phyloP scores from a whole-genome alignment of 1,284 basidiomycete species.

The Austroboletus novae-zelandiae region DNA sequence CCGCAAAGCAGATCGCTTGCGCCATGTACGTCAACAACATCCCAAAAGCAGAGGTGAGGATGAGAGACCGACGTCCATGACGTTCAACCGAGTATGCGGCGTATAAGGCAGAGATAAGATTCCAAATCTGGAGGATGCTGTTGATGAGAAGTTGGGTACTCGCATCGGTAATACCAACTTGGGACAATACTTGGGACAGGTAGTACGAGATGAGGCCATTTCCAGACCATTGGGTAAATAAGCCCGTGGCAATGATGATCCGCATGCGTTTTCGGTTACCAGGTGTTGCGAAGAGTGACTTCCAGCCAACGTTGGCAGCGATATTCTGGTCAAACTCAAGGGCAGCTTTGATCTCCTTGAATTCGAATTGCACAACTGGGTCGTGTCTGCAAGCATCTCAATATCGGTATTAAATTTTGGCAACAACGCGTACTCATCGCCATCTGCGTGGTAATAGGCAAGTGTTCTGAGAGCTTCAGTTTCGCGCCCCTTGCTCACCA shows the following conservation, averaged over 20 bases:
- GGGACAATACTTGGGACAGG: conserved; percentile 65
- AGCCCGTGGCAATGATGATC: conserved; percentile 65
- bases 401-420: background rate
- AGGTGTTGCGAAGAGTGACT: background rate
- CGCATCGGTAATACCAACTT: conserved; percentile 55
- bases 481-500: conserved; percentile 65
- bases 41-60: conserved; percentile 28
- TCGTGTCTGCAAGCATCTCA: conserved; percentile 63
- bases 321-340: conserved; percentile 37
- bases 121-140: conserved; percentile 73
- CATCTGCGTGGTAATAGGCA: conserved; percentile 73
- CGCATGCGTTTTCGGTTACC: conserved; percentile 57
- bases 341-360: conserved; percentile 70
- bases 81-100: conserved; percentile 57
- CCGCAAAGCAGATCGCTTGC: conserved; percentile 46
- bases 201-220: conserved; percentile 49
- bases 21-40: conserved; percentile 55
- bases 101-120: conserved; percentile 62
- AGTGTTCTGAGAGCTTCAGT: conserved; percentile 58
- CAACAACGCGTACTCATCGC: conserved; percentile 45
- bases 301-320: background rate
- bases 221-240: conserved; percentile 64
- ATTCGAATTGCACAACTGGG: conserved; percentile 68
- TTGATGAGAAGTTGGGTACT: conserved; percentile 57
- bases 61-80: conserved; percentile 1